Base-by-base conservation (phyloP, 306 rosid genomes). In the Quercus cerris region DNA sequence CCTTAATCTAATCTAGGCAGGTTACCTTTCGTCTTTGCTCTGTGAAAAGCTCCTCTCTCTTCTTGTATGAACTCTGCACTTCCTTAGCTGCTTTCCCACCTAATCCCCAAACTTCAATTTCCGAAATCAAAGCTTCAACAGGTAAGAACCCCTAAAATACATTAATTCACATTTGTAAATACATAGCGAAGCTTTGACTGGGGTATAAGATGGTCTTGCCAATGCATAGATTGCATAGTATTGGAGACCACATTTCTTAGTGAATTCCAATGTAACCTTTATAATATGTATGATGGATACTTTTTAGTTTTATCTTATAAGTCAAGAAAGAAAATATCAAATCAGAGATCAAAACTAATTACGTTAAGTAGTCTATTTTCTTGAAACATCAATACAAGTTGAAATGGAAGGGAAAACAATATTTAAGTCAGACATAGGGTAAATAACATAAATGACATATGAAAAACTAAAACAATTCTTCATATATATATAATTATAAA, bases 81-180 rank as follows among this genome's bases (percentile, higher is more conserved):
- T 78, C 83, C 91, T 85, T 93, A 54, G 96, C 86, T 4, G 41
- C 81, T 15, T 61, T 72, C 54, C 98, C 97, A 77, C 98, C 99
- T 78, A 95, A 82, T 83, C 98, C 98, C 97, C 97, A 95, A 71
- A 83, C 94, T 85, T 95, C 99, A 71, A 95, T 90, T 85, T 90
- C 99, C 61, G 86, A 77, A 83, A 93, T 78, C 85, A 67, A 82
- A 71, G 96, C 97, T 76, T 91, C 97, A 15, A 81, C 78, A 18
- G 97, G 88, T 33, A 93, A 87, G 80, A 90, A 95, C 31, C 99
- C 98, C 99, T 95, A 87, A 75, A 69, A 64, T 74, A 81, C 71
- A 63, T 22, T 73, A 81, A 28, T 57, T n/a, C 35, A 33, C 75
- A 75, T 80, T 75, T 25, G 17, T 31, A 49, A 28, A 58, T 74